Evolutionary conservation across 345 rosid genomes (phyloP), one percentile per base, ranked within the genome.

Genomic region (Rhodamnia argentea): DNA sequence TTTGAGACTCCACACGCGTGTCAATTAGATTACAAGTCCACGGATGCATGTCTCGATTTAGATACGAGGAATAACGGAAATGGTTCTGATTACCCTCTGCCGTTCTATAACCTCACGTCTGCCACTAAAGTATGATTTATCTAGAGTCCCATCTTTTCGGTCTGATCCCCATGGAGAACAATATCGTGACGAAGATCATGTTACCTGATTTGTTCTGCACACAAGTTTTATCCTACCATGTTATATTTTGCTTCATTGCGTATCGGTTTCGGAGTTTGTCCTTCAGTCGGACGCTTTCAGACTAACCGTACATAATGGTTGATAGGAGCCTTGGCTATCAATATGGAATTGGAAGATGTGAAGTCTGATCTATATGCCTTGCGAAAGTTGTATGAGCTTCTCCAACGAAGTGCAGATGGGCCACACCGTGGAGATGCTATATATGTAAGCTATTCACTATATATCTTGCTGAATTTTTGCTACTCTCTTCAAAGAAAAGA

Each of bases 351-450:
- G 4, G 83, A 76, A 42, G 86, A 82, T 60, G 88, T 91, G 29
- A 87, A 86, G 58, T 87, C 89, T 8, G 91, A 93, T 86, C 92
- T 93, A 47, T 89, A 83, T 60, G 90, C 97, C 16, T 82, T 94
- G 60, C 89, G 92, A 86, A 91, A 89, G 90, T 84, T 93, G 83
- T 94, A 91, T 62, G 82, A 87, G 13, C 90, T 91, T 85, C 90
- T 92, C 50, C 86, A 87, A 70, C 52, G 64, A 42, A 84, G 86
- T 26, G 85, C 88, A 85, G 90, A 83, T 52, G 86, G 70, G 11
- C 83, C 53, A 29, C 85, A 13, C 3, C 27, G 20, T 51, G 60
- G 85, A 12, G 37, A 86, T 64, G 44, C 84, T 85, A 83, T 53
- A 85, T 53, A 81, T 55, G 96, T 94, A 62, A 89, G 93, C 90